A percentile compares a stretch with the other conserved stretches of the same genome.
Evolutionary conservation across 495 filamentous ascomycete genomes (phyloP).

Genomic region (Tuber indicum): DNA sequence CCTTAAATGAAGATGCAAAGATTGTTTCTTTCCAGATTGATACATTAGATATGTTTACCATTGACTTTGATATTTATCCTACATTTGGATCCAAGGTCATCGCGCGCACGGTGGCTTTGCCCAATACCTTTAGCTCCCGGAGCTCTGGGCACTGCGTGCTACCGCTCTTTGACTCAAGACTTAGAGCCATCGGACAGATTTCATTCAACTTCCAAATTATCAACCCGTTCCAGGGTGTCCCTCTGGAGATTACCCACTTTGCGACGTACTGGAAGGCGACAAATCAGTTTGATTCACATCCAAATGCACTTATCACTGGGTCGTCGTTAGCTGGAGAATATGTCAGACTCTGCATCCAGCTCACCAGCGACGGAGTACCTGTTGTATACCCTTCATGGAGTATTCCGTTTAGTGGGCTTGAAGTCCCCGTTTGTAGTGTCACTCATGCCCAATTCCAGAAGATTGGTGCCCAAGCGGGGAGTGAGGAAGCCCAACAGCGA

Average conservation of each 20-base stretch:
- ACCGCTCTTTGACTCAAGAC: conserved; percentile 83
- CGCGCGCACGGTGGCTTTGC: conserved; percentile 85
- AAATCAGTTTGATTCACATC: conserved; percentile 74
- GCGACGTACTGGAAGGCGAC: conserved; percentile 99
- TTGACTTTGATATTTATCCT: conserved; percentile 96
- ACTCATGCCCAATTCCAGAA: conserved; percentile 65
- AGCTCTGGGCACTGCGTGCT: conserved; percentile 69
- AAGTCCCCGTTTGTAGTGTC: conserved; percentile 69
- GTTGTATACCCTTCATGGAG: conserved; percentile 80
- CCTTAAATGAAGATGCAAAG: conserved; percentile 90
- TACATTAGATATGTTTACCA: conserved; percentile 79
- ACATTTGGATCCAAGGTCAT: conserved; percentile 97
- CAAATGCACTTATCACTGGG: conserved; percentile 81
- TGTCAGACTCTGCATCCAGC: conserved; percentile 80
- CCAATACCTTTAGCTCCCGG: conserved; percentile 71
- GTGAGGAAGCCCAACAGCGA: conserved; percentile 42
- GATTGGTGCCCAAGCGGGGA: conserved; percentile 54
- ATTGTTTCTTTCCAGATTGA: conserved; percentile 94
- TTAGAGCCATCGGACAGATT: conserved; percentile 91
- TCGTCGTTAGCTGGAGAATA: conserved; percentile 93
- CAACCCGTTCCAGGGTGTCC: conserved; percentile 89
- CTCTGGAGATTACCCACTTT: conserved; percentile 92
- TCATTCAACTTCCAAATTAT: conserved; percentile 92
- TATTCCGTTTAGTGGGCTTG: conserved; percentile 69
- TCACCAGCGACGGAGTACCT: conserved; percentile 78